These are phyloP conservation scores for Kokia cookei DNA, from an alignment of 441 rosid genomes.

Conservation along the genomic window DNA sequence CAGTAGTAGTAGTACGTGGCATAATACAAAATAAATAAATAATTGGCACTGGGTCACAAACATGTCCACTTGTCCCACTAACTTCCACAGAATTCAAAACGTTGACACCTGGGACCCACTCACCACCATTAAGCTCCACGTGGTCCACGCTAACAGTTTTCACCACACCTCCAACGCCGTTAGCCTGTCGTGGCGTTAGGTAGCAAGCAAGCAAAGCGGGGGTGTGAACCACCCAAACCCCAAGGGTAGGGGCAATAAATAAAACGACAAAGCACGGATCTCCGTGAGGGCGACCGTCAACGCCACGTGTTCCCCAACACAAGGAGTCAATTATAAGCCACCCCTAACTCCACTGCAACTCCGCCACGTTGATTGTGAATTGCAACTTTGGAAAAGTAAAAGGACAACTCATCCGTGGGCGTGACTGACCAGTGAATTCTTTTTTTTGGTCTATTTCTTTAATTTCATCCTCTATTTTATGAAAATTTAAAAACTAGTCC, in stretches of 20 bases:
- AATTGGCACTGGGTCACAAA: not conserved
- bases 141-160: not conserved
- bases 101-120: slow-evolving; percentile 3
- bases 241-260: not conserved
- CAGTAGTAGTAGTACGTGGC: too few species aligned
- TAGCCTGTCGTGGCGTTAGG: slow-evolving; percentile 42
- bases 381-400: slow-evolving; percentile 15
- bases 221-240: not conserved
- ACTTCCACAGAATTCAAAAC: not conserved
- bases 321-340: slow-evolving; percentile 13
- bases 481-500: too few species aligned
- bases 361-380: slow-evolving; percentile 17
- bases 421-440: not conserved
- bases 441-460: too few species aligned
- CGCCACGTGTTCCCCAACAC: slow-evolving; percentile 23
- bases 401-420: not conserved
- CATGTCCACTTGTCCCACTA: not conserved
- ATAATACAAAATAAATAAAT: too few species aligned
- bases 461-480: too few species aligned
- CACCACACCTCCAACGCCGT: slow-evolving; percentile 8
- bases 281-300: slow-evolving; percentile 18
- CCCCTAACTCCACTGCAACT: not conserved
- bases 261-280: slow-evolving; percentile 20
- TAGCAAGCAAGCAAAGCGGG: slow-evolving; percentile 10
- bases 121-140: not conserved